A percentile compares a stretch with the other conserved stretches of the same genome.
These are phyloP conservation scores for Apocynum venetum DNA, from an alignment of 257 asterid species.

Conservation along the genomic window DNA sequence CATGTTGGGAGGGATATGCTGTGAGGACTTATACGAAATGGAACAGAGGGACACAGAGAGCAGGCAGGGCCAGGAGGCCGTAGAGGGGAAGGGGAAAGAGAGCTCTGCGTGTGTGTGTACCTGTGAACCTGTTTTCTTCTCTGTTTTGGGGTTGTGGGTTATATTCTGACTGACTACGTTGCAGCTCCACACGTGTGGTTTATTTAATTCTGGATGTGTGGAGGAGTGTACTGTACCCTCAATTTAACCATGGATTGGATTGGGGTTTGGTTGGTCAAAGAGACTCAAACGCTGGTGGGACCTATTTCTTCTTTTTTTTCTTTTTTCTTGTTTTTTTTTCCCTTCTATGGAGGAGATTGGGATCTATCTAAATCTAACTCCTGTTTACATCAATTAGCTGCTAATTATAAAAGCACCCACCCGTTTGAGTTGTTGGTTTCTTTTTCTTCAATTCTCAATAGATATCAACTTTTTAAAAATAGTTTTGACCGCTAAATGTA, in stretches of 20 bases:
- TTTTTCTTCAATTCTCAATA: too few relatives aligned
- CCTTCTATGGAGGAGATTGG: not conserved
- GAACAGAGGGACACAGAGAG: slow-evolving; percentile 37
- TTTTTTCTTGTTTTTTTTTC: not conserved
- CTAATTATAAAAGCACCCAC: not conserved
- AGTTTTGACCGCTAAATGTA: too few relatives aligned
- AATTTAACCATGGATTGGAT: not conserved
- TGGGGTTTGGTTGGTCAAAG: slow-evolving; percentile 40
- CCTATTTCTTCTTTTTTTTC: slow-evolving; percentile 20
- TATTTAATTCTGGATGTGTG: slow-evolving; percentile 1
- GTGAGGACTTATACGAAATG: slow-evolving; percentile 35
- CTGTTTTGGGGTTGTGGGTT: slow-evolving; percentile 15
- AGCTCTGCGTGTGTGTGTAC: not conserved
- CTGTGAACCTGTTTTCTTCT: not conserved
- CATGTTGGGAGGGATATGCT: slow-evolving; percentile 33
- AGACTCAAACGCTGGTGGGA: slow-evolving; percentile 19
- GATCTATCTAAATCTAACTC: slow-evolving; percentile 31
- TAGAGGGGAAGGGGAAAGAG: slow-evolving; percentile 16
- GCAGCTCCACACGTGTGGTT: slow-evolving; percentile 44
- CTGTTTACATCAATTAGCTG: slow-evolving; percentile 22
- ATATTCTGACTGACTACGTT: slow-evolving; percentile 25
- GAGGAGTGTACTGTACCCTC: not conserved
- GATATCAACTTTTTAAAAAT: too few relatives aligned
- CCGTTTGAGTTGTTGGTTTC: not conserved
- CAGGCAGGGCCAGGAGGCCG: slow-evolving; percentile 19